Evolutionary conservation across 768 basidiomycete genomes (phyloP), one percentile per base, ranked within the genome.

Genomic region (Tricholoma bakamatsutake): DNA sequence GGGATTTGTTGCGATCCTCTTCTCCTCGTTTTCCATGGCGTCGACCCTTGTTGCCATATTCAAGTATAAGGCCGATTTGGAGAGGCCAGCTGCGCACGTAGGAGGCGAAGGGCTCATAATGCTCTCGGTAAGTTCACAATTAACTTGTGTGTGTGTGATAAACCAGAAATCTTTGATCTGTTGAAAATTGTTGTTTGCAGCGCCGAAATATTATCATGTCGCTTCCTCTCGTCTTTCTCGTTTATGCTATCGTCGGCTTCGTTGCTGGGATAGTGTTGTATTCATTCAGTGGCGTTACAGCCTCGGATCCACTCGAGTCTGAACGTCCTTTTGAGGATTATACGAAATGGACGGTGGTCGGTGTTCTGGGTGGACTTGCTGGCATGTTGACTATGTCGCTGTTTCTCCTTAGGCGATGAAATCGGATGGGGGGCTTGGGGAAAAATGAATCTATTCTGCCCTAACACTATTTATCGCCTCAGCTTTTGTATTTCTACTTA

Each of bases 221-320:
- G 0, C 77, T 90, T 11, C 89, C 90, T 0, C 71, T 88, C 18
- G 87, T 90, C 27, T 84, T 90, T 59, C 71, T 90, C 33, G 80
- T 82, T 0, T 91, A 90, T 66, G 80, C 86, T 1, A 76, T 90
- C 58, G 75, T 83, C 1, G 85, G 80, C 1, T 87, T 91, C 70
- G 69, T 89, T 35, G 75, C 80, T 0, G 88, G 80, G 0, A 75
- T 90, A 27, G 77, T 82, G 0, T 57, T 89, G 24, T 90, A 88
- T 66, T 81, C 84, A 0, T 82, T 87, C 68, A 72, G 81, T 5
- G 85, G 80, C 0, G 65, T 72, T 2, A 73, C 76, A 0, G 47
- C 75, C 17, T 71, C 75, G n/a, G 66, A 72, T 35, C 71, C 73
- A 17, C 62, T 66, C 1, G 64, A 67, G 4, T 59, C 74, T 28